Base-by-base conservation (phyloP, 2,329 filamentous ascomycete species). In the Alternaria rosae region DNA sequence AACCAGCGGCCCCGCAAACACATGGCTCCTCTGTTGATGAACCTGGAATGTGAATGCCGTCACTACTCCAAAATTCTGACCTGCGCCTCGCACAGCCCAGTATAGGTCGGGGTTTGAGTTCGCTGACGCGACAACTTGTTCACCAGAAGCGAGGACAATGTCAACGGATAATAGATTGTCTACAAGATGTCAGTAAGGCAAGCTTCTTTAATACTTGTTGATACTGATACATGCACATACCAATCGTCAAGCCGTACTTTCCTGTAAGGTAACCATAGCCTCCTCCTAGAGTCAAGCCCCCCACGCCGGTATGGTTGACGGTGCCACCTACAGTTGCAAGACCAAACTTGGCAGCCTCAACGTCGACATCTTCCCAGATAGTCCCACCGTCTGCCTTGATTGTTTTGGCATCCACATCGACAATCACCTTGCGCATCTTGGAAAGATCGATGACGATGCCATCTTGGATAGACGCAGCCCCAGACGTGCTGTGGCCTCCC, bases 271-370 rank as follows among this genome's bases (percentile, higher is more conserved):
- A 84, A 1, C 88, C 87, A 68, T 86, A 87, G 1, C 87, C 88
- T 23, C 87, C 87, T 1, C 86, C 86, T 73, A 78, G 60, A 2
- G 75, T 78, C 13, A 89, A 77, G 0, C 86, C 88, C 3, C 86
- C 87, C 6, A 90, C 85, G 6, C 88, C 88, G 1, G 87, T 89
- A 65, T 89, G 85, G 43, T 86, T 86, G 10, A 89, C 86, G 0
- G 87, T 88, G 3, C 88, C 88, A 9, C 87, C 87, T 0, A 89
- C 85, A 1, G 86, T 86, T 3, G 86, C 87, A 3, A 89, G 81
- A 0, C 82, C 82, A 67, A 86, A 77, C 50, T 82, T 74, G 54
- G 79, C 84, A 0, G 83, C 83, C 0, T 82, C 83, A 6, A 80
- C 75, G 65, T 89, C 86, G 12, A 89, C 83, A 67, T 88, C 84